These are phyloP conservation scores for Neurospora sp. DNA, from an alignment of 495 filamentous ascomycete species.

Conservation along the genomic window DNA sequence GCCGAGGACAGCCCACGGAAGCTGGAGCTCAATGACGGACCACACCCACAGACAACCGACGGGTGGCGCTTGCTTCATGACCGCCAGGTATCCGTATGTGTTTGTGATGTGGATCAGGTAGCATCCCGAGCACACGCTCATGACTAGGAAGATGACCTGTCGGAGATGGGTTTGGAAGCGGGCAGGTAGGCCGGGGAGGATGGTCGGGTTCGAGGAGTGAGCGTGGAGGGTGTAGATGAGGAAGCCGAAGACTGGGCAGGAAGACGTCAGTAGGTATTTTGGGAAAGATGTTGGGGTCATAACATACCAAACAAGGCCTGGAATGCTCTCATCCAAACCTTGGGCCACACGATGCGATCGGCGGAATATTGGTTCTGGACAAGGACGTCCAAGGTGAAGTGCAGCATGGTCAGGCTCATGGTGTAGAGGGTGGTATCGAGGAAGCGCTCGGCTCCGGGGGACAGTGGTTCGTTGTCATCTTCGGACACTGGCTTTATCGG, in stretches of 20 bases:
- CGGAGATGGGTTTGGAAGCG: constrained; percentile 37
- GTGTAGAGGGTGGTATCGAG: constrained; percentile 58
- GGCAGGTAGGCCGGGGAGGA: constrained; percentile 29
- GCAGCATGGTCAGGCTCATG: constrained; percentile 63
- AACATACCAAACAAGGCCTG: constrained; percentile 41
- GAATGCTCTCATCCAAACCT: constrained; percentile 41
- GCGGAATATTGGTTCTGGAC: constrained; percentile 83
- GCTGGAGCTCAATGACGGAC: constrained; percentile 79
- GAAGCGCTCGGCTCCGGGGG: constrained; percentile 38
- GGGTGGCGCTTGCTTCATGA: constrained; percentile 86
- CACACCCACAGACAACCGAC: constrained; percentile 92
- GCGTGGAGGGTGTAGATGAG: constrained; percentile 52
- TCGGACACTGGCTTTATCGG: constrained; percentile 11
- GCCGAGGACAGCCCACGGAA: constrained; percentile 53
- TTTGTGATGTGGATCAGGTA: constrained; percentile 78
- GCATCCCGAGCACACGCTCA: constrained; percentile 50
- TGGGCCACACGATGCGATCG: constrained; percentile 45
- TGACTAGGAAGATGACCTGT: constrained; percentile 51
- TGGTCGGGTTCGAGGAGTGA: constrained; percentile 30
- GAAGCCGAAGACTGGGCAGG: constrained; percentile 46
- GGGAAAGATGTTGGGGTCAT: too few species aligned
- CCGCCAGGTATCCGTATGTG: constrained; percentile 63
- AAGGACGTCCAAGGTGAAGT: constrained; percentile 83
- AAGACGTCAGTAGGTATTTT: background rate
- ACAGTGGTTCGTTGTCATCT: constrained; percentile 18